These are phyloP conservation scores for Phallus indusiatus DNA, from an alignment of 768 basidiomycete genomes.

Conservation along the genomic window DNA sequence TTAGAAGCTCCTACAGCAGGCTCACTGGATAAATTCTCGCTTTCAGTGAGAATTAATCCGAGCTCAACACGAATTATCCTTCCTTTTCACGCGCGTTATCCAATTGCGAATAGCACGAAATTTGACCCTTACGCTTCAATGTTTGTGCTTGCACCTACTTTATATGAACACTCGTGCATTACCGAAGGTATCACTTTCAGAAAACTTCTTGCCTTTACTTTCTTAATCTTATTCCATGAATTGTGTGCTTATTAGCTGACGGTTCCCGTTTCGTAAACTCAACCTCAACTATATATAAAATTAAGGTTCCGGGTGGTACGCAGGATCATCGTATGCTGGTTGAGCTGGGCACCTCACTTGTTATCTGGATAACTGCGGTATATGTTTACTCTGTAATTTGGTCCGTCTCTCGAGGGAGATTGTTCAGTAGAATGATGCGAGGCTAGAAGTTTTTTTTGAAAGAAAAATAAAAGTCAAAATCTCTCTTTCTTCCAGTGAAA, in stretches of 20 bases:
- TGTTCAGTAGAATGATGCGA: neutral
- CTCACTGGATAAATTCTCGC: conserved; percentile 18
- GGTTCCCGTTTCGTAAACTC: neutral
- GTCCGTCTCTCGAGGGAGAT: neutral
- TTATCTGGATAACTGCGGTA: neutral
- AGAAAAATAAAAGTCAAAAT: conserved; percentile 3
- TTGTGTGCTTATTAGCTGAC: neutral
- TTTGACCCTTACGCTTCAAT: conserved; percentile 14
- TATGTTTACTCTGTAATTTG: neutral
- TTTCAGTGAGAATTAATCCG: conserved; percentile 24
- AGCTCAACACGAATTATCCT: conserved; percentile 21
- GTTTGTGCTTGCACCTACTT: conserved; percentile 19
- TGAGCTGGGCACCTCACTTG: conserved; percentile 26
- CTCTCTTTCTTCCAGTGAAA: neutral
- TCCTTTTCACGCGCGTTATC: conserved; percentile 39
- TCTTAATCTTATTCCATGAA: neutral
- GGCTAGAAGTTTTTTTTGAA: neutral
- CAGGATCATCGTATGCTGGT: conserved; percentile 23
- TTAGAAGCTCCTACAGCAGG: conserved; percentile 35
- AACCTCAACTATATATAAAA: neutral
- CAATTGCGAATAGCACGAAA: conserved; percentile 10
- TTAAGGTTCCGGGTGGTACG: conserved; percentile 28
- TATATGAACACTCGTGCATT: conserved; percentile 24
- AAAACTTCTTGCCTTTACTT: neutral
- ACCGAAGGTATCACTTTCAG: neutral